Evolutionary conservation across 495 filamentous ascomycete species (phyloP).

Genomic region (Hypoxylon fragiforme): DNA sequence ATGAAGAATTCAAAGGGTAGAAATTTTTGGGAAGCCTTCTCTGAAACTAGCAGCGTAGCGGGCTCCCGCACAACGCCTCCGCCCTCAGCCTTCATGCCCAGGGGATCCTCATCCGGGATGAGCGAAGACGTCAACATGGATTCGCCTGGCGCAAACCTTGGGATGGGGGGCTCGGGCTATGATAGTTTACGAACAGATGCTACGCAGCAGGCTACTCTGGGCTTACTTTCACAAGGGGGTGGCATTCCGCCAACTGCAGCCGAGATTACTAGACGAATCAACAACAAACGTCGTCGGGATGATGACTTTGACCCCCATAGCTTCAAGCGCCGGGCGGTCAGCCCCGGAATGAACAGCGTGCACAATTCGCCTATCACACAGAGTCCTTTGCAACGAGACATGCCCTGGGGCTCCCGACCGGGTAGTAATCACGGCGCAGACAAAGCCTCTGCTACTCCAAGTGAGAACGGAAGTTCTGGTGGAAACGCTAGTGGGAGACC

Average conservation of each 20-base stretch:
- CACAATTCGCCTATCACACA: conserved; percentile 90
- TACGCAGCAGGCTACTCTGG: conserved; percentile 51
- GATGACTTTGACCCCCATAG: conserved; percentile 88
- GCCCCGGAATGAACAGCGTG: conserved; percentile 80
- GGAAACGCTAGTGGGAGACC: conserved; percentile 26
- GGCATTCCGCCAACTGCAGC: conserved; percentile 53
- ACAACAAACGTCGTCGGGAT: conserved; percentile 80
- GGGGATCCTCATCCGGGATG: conserved; percentile 61
- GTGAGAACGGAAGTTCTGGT: conserved; percentile 46
- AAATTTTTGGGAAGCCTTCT: conserved; percentile 81
- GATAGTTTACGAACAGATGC: conserved; percentile 37
- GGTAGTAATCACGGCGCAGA: conserved; percentile 60
- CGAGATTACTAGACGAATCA: conserved; percentile 68
- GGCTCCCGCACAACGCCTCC: conserved; percentile 66
- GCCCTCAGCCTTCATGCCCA: conserved; percentile 56
- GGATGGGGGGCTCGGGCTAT: conserved; percentile 14
- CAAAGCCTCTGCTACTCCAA: conserved; percentile 46
- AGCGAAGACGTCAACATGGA: conserved; percentile 81
- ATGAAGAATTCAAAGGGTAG: conserved; percentile 69
- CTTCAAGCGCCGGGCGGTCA: conserved; percentile 93
- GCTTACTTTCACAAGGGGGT: conserved; percentile 40
- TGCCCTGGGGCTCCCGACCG: conserved; percentile 72
- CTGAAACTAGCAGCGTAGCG: conserved; percentile 53
- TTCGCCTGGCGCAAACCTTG: conserved; percentile 46
- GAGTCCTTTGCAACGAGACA: conserved; percentile 71